Conservation (phyloP, 495 filamentous ascomycete species). For the Trichocladium uniseriatum region DNA sequence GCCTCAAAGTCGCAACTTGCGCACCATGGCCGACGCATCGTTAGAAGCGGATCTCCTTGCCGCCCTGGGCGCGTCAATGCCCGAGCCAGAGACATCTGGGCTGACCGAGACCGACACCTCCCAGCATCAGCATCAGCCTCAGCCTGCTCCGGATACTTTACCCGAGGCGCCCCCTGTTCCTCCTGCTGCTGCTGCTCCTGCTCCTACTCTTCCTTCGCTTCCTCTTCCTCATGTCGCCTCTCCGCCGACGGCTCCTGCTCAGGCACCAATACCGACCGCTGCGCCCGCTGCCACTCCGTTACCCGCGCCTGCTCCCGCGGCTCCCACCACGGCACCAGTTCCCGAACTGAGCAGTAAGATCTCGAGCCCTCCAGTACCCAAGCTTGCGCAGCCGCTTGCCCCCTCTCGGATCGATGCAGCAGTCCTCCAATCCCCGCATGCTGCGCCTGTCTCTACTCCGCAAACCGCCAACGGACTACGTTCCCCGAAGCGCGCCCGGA, state of each 20-base stretch:
- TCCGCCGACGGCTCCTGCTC: neutral
- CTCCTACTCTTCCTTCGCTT: neutral
- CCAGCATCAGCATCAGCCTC: neutral
- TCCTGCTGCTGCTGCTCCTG: neutral
- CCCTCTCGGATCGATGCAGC: neutral
- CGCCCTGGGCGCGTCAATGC: slow-evolving; percentile 7
- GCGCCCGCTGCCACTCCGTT: neutral
- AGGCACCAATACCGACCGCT: neutral
- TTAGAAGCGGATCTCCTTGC: slow-evolving; percentile 14
- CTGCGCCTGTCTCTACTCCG: neutral
- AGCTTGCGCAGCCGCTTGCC: neutral
- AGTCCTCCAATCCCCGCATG: neutral
- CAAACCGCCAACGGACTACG: neutral
- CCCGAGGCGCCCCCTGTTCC: neutral
- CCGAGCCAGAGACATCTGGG: neutral
- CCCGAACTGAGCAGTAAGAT: neutral
- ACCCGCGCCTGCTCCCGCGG: neutral
- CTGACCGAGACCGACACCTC: neutral
- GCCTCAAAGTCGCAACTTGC: neutral
- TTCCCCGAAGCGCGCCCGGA: slow-evolving; percentile 27
- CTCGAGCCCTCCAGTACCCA: neutral
- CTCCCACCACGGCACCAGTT: neutral
- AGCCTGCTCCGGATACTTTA: neutral
- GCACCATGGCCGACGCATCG: slow-evolving; percentile 14
- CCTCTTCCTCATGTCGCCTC: neutral